Base-by-base conservation (phyloP, 352 stramenopile species). In the Phytophthora ohioensis region DNA sequence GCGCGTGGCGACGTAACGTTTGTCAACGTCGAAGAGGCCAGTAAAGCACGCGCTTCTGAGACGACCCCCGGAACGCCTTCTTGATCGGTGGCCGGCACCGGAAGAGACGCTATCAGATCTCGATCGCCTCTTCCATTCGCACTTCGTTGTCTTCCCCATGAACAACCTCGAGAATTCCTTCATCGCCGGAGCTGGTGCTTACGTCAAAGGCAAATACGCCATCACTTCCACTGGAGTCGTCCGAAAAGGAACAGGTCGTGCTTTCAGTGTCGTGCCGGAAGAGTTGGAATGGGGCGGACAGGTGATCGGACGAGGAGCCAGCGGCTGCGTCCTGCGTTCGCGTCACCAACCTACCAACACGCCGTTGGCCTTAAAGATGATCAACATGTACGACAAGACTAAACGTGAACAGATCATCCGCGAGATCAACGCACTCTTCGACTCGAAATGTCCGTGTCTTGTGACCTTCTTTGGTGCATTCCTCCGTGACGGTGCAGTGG, bases 391-490 rank as follows among this genome's bases (percentile, higher is more conserved):
- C 64, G 88, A 97, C 74, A 93, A 93, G 46, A 80, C 49, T 59
- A 95, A 94, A 78, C 83, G 91, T 13, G 79, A 92, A 62, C 90
- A 97, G 75, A 88, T 95, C 62, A 91, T 97, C 35, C 80, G 91
- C 9, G 93, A 98, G 76, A 91, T 98, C 67, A 90, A 93, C 52
- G 90, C 86, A 35, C 84, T 98, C 34, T 97, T 96, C 55, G 80
- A 91, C 69, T 81, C 89, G 3, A 85, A 90, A 76, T 93, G 88
- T 48, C 80, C 81, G 34, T 91, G 85, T 57, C 86, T 98, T 32
- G 90, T 98, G 41, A 93, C 88, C 32, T 98, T 98, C 71, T 97
- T 95, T 70, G 93, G 93, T 11, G 92, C 93, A 5, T 98, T 97
- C 66, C 83, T 97, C 32, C 80, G 88, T 30, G 91, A 98, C 59